phyloP scores from a whole-genome alignment of 106 monocot genomes.

The Dendrobium officinale region DNA sequence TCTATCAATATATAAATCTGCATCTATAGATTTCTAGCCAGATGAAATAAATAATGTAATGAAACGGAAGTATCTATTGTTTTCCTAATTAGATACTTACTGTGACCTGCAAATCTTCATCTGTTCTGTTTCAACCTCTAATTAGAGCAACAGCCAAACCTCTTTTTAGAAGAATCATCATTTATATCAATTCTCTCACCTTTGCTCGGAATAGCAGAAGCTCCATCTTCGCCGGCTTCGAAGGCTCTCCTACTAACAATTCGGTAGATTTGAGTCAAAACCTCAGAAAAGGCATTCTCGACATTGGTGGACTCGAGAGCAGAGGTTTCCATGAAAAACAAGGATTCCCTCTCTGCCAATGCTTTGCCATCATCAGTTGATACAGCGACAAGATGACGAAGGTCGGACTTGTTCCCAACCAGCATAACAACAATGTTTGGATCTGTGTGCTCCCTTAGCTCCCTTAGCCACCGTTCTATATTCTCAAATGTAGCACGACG shows the following conservation, averaged over 20 bases:
- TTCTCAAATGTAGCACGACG: constrained; percentile 47
- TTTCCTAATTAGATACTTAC: background rate
- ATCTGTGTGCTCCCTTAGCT: constrained; percentile 48
- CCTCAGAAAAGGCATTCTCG: constrained; percentile 45
- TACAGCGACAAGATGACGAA: constrained; percentile 48
- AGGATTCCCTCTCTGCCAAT: constrained; percentile 38
- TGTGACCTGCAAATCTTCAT: background rate
- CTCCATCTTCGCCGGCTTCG: constrained; percentile 33
- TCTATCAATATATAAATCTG: no score
- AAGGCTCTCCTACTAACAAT: constrained; percentile 41
- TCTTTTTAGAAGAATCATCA: constrained; percentile 36
- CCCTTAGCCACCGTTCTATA: constrained; percentile 42
- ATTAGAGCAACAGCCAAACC: constrained; percentile 30
- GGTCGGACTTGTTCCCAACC: constrained; percentile 47
- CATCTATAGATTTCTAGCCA: background rate
- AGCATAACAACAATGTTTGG: constrained; percentile 52
- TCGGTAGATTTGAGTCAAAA: constrained; percentile 41
- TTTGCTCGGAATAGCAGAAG: constrained; percentile 20
- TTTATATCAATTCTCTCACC: constrained; percentile 47
- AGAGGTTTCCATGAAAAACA: constrained; percentile 55
- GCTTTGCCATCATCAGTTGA: constrained; percentile 41
- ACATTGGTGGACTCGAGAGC: constrained; percentile 52
- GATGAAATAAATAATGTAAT: background rate
- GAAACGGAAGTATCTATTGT: background rate
- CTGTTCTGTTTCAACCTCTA: background rate